Percentiles rank a stretch among this genome's conserved stretches.
Evolutionary conservation across 345 rosid species (phyloP).

Genomic region (Anastatica hierochuntica): DNA sequence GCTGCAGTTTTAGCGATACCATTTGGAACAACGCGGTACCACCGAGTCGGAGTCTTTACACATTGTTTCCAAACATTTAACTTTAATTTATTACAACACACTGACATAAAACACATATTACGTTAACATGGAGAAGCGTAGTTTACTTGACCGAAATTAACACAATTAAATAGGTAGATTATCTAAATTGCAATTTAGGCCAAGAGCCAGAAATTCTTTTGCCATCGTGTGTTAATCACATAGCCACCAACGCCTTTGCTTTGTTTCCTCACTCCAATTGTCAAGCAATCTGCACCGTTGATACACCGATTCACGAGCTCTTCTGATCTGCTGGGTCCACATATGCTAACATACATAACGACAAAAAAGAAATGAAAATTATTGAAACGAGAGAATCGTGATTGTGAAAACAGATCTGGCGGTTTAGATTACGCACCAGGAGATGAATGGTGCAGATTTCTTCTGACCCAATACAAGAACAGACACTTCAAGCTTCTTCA

Average conservation of each 20-base stretch:
- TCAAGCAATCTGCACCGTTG: constrained; percentile 62
- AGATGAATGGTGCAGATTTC: constrained; percentile 46
- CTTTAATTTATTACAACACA: no score
- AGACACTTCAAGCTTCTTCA: constrained; percentile 81
- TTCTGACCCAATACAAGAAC: constrained; percentile 89
- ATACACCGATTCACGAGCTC: constrained; percentile 80
- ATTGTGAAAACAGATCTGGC: constrained; percentile 19
- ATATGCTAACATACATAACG: constrained; percentile 38
- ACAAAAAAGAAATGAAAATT: background rate
- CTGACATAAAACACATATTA: no score
- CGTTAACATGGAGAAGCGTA: no score
- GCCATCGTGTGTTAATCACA: constrained; percentile 83
- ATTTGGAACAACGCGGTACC: no score
- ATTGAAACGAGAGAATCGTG: constrained; percentile 17
- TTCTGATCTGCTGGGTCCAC: constrained; percentile 61
- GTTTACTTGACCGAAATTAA: no score
- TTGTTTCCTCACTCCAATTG: constrained; percentile 89
- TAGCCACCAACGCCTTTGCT: constrained; percentile 77
- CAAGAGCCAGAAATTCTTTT: constrained; percentile 93
- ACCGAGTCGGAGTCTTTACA: no score
- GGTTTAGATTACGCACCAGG: constrained; percentile 40
- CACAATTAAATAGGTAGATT: background rate
- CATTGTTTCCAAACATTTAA: no score
- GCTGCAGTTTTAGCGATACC: no score
- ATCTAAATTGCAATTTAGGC: constrained; percentile 35